phyloP scores from a whole-genome alignment of 306 rosid genomes.

The Arachis stenosperma region DNA sequence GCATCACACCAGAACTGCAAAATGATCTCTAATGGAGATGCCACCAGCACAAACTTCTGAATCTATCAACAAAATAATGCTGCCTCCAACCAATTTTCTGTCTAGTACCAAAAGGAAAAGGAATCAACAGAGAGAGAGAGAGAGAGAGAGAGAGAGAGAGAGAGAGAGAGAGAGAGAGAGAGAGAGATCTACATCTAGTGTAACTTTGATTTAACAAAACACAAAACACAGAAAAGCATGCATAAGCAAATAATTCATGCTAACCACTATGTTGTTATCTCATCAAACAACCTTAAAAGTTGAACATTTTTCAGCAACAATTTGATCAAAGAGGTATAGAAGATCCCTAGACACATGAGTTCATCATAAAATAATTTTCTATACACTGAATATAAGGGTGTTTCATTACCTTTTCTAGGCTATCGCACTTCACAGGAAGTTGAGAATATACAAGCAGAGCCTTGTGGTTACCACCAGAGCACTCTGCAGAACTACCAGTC shows the following conservation, averaged over 20 bases:
- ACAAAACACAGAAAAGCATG: constrained; percentile 17
- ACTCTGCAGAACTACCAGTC: constrained; percentile 47
- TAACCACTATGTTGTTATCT: constrained; percentile 28
- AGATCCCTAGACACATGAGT: constrained; percentile 18
- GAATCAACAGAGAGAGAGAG: no score
- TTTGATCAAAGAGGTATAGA: constrained; percentile 33
- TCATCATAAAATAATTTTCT: constrained; percentile 30
- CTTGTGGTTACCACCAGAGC: constrained; percentile 39
- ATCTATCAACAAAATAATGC: constrained; percentile 37
- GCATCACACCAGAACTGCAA: constrained; percentile 44
- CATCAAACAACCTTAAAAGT: constrained; percentile 5
- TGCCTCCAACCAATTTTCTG: constrained; percentile 45
- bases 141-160: constrained; percentile 25
- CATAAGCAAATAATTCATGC: constrained; percentile 20
- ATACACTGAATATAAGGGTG: constrained; percentile 23
- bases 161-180: not conserved
- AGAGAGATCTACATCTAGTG: constrained; percentile 6
- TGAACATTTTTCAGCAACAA: constrained; percentile 30
- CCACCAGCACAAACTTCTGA: constrained; percentile 40
- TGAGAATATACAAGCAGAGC: constrained; percentile 51
- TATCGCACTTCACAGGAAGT: constrained; percentile 39
- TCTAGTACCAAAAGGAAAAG: constrained; percentile 39
- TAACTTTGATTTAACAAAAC: constrained; percentile 27
- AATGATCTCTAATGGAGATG: constrained; percentile 39
- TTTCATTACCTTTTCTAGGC: constrained; percentile 56